phyloP scores from a whole-genome alignment of 2,329 filamentous ascomycete genomes.

The Cladophialophora immunda region DNA sequence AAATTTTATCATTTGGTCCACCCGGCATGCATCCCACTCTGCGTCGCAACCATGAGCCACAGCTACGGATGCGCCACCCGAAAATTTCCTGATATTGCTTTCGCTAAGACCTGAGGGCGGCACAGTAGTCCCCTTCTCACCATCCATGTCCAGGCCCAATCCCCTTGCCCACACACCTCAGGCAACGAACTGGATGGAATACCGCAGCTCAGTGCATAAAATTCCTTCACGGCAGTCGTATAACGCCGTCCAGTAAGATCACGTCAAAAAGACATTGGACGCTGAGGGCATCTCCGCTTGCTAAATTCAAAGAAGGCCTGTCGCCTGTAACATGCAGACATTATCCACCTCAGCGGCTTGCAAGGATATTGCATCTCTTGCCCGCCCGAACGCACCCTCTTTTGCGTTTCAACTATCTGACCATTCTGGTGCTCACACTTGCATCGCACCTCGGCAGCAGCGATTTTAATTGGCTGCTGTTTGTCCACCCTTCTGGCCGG shows the following conservation, averaged over 20 bases:
- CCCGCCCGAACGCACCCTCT: neutral
- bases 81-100: conserved; percentile 22
- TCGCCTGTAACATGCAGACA: conserved; percentile 15
- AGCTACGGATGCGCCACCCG: conserved; percentile 28
- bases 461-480: neutral
- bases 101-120: conserved; percentile 13
- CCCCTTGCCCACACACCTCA: conserved; percentile 5
- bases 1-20: conserved; percentile 21
- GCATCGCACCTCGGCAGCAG: neutral
- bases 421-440: conserved; percentile 9
- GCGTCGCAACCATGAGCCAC: conserved; percentile 33
- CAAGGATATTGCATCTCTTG: conserved; percentile 23
- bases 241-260: conserved; percentile 1
- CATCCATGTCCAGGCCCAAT: conserved; percentile 9
- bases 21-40: conserved; percentile 30
- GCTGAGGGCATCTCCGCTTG: conserved; percentile 12
- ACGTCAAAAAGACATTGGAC: conserved; percentile 1
- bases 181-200: conserved; percentile 13
- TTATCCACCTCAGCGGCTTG: conserved; percentile 18
- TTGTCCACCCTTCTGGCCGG: conserved; percentile 7
- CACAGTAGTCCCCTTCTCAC: conserved; percentile 10
- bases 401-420: conserved; percentile 9
- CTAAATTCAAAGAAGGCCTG: neutral
- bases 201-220: neutral
- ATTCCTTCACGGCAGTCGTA: conserved; percentile 7